Percentiles rank a stretch among this genome's conserved stretches.
These are phyloP conservation scores for Myochromella boudieri DNA, from an alignment of 768 basidiomycete genomes.

Conservation along the genomic window DNA sequence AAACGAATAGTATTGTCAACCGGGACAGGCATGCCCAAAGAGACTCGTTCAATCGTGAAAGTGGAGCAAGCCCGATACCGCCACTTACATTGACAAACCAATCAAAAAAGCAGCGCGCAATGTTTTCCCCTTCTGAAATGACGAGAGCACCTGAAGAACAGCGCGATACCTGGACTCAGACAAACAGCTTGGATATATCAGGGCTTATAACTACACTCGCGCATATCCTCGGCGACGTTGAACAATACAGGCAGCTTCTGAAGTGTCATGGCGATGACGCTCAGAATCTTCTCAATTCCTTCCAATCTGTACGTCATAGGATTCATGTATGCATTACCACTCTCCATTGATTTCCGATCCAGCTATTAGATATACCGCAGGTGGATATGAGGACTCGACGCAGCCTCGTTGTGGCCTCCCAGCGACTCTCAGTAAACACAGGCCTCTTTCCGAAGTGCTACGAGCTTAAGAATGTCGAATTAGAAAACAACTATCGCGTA, in stretches of 20 bases:
- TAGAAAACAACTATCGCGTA: neutral
- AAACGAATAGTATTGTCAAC: slow-evolving; percentile 72
- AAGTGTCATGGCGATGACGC: neutral
- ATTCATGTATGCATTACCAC: too few species aligned
- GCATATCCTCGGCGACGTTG: neutral
- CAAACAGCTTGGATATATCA: too few species aligned
- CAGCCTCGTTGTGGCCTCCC: slow-evolving; percentile 14
- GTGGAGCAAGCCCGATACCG: slow-evolving; percentile 81
- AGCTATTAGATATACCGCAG: slow-evolving; percentile 9
- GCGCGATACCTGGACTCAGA: too few species aligned
- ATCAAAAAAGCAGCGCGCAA: slow-evolving; percentile 71
- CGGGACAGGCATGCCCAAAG: slow-evolving; percentile 68
- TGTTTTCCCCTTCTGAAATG: slow-evolving; percentile 88
- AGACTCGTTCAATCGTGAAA: slow-evolving; percentile 75
- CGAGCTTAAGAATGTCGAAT: neutral
- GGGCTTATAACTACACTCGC: too few species aligned
- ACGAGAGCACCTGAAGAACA: slow-evolving; percentile 69
- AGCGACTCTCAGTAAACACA: slow-evolving; percentile 7
- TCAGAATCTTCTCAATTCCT: slow-evolving; percentile 9
- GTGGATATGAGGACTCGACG: slow-evolving; percentile 4
- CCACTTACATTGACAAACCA: slow-evolving; percentile 69
- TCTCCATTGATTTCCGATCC: neutral
- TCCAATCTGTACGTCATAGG: slow-evolving; percentile 9
- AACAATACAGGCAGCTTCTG: slow-evolving; percentile 6
- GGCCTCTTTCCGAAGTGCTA: slow-evolving; percentile 10